phyloP scores from a whole-genome alignment of 805 yeast species.

The Wickerhamomyces rabaulensis region DNA sequence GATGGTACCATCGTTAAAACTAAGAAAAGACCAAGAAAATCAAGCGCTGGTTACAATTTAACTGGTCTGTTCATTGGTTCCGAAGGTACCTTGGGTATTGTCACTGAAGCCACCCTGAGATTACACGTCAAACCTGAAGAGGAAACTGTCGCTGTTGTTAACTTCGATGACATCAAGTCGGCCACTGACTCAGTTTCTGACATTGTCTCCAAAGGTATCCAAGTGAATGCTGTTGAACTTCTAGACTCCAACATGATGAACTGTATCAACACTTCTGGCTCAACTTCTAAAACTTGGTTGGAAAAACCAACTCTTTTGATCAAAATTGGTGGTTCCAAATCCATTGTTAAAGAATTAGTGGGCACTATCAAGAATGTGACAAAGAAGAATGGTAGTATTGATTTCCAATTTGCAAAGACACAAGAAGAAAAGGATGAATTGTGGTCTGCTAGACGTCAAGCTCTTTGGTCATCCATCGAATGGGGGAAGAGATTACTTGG shows the following conservation, averaged over 20 bases:
- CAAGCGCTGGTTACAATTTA: slow-evolving; percentile 76
- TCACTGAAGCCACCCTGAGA: slow-evolving; percentile 72
- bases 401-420: slow-evolving; percentile 58
- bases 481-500: slow-evolving; percentile 46
- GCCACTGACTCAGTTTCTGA: slow-evolving; percentile 69
- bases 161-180: slow-evolving; percentile 61
- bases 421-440: slow-evolving; percentile 60
- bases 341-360: slow-evolving; percentile 43
- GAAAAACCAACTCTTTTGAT: slow-evolving; percentile 60
- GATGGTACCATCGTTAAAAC: slow-evolving; percentile 79
- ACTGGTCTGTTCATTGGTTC: slow-evolving; percentile 72
- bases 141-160: slow-evolving; percentile 64
- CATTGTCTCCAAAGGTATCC: slow-evolving; percentile 56
- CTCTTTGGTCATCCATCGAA: slow-evolving; percentile 60
- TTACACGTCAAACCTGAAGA: slow-evolving; percentile 58
- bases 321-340: slow-evolving; percentile 52
- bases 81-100: slow-evolving; percentile 76
- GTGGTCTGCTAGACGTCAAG: slow-evolving; percentile 75
- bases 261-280: slow-evolving; percentile 53
- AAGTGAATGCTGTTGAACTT: slow-evolving; percentile 70
- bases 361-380: slow-evolving; percentile 47
- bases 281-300: slow-evolving; percentile 46
- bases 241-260: slow-evolving; percentile 70
- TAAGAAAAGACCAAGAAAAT: slow-evolving; percentile 66
- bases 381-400: slow-evolving; percentile 44